Conservation (phyloP, 768 basidiomycete species). For the Rhodosporidiobolus odoratus region DNA sequence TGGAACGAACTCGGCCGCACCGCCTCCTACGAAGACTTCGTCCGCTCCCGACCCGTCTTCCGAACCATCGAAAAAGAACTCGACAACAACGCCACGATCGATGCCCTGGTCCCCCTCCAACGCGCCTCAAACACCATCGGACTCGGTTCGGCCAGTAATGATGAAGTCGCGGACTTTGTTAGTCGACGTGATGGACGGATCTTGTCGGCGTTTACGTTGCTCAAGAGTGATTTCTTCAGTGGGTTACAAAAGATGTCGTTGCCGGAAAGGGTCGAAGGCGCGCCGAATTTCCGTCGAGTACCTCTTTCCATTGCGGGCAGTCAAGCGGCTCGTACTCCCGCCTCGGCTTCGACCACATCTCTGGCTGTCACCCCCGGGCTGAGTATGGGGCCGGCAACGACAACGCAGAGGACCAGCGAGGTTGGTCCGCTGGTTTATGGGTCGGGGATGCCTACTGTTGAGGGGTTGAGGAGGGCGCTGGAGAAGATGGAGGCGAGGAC, state of each 20-base stretch:
- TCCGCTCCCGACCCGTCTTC: conserved; percentile 86
- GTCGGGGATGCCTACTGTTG: conserved; percentile 90
- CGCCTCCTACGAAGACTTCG: conserved; percentile 67
- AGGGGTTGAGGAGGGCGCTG: conserved; percentile 76
- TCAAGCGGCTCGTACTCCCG: conserved; percentile 1
- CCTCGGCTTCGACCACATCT: neutral
- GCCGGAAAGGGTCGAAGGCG: conserved; percentile 91
- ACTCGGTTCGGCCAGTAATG: conserved; percentile 50
- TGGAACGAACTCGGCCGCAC: conserved; percentile 31
- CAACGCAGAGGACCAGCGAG: neutral
- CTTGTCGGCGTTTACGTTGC: conserved; percentile 81
- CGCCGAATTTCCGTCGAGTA: conserved; percentile 84
- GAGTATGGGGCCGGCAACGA: neutral
- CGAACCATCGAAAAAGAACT: conserved; percentile 92
- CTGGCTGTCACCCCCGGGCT: neutral
- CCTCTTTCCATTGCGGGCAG: conserved; percentile 51
- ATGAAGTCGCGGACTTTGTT: conserved; percentile 84
- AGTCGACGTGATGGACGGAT: conserved; percentile 76
- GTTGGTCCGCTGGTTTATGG: conserved; percentile 42
- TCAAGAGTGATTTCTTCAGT: conserved; percentile 58
- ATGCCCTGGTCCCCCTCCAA: conserved; percentile 74
- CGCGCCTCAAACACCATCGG: conserved; percentile 48
- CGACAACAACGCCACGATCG: conserved; percentile 64
- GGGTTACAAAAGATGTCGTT: conserved; percentile 87
- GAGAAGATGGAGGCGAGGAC: conserved; percentile 68